These are phyloP conservation scores for Solanum hybrid DNA, from an alignment of 305 asterid species.

Conservation along the genomic window DNA sequence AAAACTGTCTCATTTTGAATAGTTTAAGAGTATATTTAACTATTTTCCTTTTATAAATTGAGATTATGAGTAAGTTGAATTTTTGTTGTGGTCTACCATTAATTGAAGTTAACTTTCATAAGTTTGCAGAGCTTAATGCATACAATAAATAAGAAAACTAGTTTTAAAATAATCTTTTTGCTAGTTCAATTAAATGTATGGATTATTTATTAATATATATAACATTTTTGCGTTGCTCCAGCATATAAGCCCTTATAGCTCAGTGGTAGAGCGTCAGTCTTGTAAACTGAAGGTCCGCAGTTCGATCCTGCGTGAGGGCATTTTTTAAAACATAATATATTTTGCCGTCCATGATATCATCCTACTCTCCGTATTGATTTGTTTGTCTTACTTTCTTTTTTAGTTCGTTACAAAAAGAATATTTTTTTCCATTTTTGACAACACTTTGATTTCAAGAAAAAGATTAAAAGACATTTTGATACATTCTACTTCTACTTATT, in stretches of 20 bases:
- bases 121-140: no score
- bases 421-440: no score
- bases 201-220: no score
- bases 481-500: no score
- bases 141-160: neutral
- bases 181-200: no score
- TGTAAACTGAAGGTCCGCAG: constrained; percentile 38
- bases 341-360: neutral
- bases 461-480: no score
- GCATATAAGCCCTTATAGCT: constrained; percentile 26
- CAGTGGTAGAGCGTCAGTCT: constrained; percentile 39
- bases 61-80: no score
- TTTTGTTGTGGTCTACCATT: neutral
- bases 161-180: no score
- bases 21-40: neutral
- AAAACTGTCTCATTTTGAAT: neutral
- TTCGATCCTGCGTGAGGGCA: constrained; percentile 43
- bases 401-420: no score
- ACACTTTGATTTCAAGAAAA: no score
- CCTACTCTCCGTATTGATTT: neutral
- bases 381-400: neutral
- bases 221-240: no score
- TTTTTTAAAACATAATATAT: neutral
- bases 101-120: neutral
- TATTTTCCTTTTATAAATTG: neutral